phyloP scores from a whole-genome alignment of 352 stramenopile genomes.

The Phytopythium litorale region DNA sequence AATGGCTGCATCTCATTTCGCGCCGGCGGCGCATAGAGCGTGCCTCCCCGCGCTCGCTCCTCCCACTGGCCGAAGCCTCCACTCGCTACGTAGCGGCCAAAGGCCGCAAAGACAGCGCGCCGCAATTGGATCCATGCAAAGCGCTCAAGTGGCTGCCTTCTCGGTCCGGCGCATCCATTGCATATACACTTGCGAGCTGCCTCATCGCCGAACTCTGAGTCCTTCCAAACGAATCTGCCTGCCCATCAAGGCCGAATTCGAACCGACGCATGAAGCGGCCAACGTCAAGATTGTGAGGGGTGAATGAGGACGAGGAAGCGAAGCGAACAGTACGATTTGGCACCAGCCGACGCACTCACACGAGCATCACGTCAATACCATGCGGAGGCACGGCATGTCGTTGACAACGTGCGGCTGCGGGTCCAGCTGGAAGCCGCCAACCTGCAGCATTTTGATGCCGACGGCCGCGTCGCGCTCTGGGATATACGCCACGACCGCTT shows the following conservation, averaged over 20 bases:
- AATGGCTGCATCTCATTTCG: slow-evolving; percentile 8
- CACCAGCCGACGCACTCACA: not conserved
- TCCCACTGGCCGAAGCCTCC: not conserved
- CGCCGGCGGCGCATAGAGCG: not conserved
- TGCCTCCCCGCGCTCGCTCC: not conserved
- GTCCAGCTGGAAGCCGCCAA: slow-evolving; percentile 42
- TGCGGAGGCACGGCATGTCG: slow-evolving; percentile 22
- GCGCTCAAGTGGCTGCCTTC: slow-evolving; percentile 2
- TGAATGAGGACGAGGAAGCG: not conserved
- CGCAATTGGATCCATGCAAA: not conserved
- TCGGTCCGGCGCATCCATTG: not conserved
- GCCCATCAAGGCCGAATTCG: slow-evolving; percentile 2
- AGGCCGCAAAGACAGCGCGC: not conserved
- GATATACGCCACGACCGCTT: slow-evolving; percentile 37
- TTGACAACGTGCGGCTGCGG: slow-evolving; percentile 24
- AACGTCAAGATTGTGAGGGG: not conserved
- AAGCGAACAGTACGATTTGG: not conserved
- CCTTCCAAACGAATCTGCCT: not conserved
- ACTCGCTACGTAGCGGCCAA: not conserved
- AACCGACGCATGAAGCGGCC: not conserved
- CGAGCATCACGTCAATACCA: slow-evolving; percentile 14
- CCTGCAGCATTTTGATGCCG: slow-evolving; percentile 48
- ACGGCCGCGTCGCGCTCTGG: slow-evolving; percentile 33
- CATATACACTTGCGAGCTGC: not conserved
- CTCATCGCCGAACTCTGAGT: not conserved